These are phyloP conservation scores for Knufia petricola DNA, from an alignment of 2,329 filamentous ascomycete genomes.

Conservation along the genomic window DNA sequence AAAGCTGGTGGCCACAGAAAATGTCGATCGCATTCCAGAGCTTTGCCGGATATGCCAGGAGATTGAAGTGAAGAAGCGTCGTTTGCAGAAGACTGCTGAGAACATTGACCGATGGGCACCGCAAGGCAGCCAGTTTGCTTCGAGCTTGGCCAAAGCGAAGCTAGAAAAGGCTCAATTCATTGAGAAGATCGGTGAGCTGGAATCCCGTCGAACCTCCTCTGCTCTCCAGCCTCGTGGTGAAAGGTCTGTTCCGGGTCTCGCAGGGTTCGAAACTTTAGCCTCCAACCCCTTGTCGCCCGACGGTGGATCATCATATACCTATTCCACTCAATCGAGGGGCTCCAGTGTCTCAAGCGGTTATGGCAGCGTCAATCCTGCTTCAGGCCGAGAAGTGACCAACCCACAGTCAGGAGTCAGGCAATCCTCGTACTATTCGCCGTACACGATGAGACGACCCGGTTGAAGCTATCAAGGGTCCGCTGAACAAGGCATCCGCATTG, in stretches of 20 bases:
- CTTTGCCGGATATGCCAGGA: slow-evolving; percentile 21
- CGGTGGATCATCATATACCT: background rate
- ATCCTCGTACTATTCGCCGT: background rate
- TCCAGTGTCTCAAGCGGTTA: slow-evolving; percentile 2
- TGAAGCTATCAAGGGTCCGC: background rate
- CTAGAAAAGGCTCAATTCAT: slow-evolving; percentile 12
- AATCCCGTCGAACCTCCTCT: slow-evolving; percentile 11
- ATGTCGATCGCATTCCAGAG: slow-evolving; percentile 14
- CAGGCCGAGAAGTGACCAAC: background rate
- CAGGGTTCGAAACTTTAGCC: background rate
- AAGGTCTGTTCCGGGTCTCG: background rate
- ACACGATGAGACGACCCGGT: background rate
- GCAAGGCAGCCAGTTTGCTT: slow-evolving; percentile 17
- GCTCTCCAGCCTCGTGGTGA: slow-evolving; percentile 3
- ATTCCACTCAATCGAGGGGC: background rate
- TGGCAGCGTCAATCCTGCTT: background rate
- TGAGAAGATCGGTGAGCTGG: slow-evolving; percentile 16
- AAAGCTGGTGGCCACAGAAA: slow-evolving; percentile 15
- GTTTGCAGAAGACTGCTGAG: slow-evolving; percentile 14
- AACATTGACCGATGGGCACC: slow-evolving; percentile 20
- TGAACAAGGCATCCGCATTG: background rate
- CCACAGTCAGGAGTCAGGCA: background rate
- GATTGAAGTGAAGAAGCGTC: slow-evolving; percentile 16
- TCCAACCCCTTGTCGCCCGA: background rate
- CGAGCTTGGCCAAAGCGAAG: slow-evolving; percentile 19